A percentile compares a stretch with the other conserved stretches of the same genome.
phyloP scores from a whole-genome alignment of 2,329 filamentous ascomycete species.

The Monilinia vaccinii-corymbosi region DNA sequence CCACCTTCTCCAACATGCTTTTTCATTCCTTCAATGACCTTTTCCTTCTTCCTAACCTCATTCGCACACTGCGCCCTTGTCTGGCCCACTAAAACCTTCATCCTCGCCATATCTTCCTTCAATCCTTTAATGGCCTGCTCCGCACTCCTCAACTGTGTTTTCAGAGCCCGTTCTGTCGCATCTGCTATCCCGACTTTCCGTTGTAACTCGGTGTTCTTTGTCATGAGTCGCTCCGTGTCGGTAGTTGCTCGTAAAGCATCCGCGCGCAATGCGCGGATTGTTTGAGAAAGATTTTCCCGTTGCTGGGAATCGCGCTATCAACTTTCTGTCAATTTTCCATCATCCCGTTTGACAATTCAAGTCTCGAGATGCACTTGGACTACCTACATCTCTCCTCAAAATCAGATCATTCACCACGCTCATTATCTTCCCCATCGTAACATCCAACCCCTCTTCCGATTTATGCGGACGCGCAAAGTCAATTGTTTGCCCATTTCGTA shows the following conservation, averaged over 20 bases:
- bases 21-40: conserved; percentile 82
- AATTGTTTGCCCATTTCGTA: conserved; percentile 62
- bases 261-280: conserved; percentile 65
- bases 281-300: conserved; percentile 71
- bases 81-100: conserved; percentile 73
- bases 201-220: conserved; percentile 45
- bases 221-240: conserved; percentile 52
- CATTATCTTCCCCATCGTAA: conserved; percentile 79
- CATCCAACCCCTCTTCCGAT: conserved; percentile 51
- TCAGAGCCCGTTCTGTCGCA: conserved; percentile 61
- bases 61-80: conserved; percentile 80
- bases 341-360: neutral
- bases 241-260: conserved; percentile 66
- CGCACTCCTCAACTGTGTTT: conserved; percentile 60
- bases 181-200: conserved; percentile 50
- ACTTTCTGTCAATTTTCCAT: neutral
- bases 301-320: conserved; percentile 77
- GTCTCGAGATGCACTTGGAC: neutral
- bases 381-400: conserved; percentile 72
- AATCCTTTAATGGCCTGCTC: conserved; percentile 67
- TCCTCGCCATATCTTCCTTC: conserved; percentile 72
- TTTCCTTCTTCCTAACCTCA: conserved; percentile 82
- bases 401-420: conserved; percentile 91
- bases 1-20: conserved; percentile 69
- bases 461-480: conserved; percentile 71